Conservation (phyloP, 805 yeast species). For the Saccharomycopsis javanensis region DNA sequence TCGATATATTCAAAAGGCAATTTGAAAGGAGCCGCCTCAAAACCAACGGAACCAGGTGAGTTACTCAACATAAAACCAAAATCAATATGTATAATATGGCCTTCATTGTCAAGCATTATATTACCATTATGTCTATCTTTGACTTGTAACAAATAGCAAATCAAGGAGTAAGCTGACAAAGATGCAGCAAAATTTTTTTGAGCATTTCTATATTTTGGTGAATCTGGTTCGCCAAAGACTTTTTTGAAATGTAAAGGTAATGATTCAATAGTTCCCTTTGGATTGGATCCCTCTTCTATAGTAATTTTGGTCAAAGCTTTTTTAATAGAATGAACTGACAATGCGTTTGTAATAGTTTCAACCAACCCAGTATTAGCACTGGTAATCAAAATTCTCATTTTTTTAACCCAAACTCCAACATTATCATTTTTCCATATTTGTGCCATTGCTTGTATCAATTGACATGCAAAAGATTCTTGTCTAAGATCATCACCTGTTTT, state of each 20-base stretch:
- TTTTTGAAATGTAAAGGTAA: slow-evolving; percentile 69
- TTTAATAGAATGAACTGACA: slow-evolving; percentile 89
- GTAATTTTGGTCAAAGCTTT: slow-evolving; percentile 79
- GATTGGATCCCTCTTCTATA: slow-evolving; percentile 54
- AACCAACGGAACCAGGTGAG: slow-evolving; percentile 94
- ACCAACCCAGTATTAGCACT: slow-evolving; percentile 87
- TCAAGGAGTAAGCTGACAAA: slow-evolving; percentile 83
- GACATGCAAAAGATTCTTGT: slow-evolving; percentile 97
- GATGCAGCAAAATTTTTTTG: slow-evolving; percentile 80
- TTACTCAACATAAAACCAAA: slow-evolving; percentile 89
- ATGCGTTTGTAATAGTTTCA: slow-evolving; percentile 91
- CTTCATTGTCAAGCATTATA: slow-evolving; percentile 92
- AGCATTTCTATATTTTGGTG: slow-evolving; percentile 55
- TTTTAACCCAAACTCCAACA: slow-evolving; percentile 81
- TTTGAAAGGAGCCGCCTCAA: slow-evolving; percentile 96
- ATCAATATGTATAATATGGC: slow-evolving; percentile 91
- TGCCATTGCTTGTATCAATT: slow-evolving; percentile 78
- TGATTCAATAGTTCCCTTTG: slow-evolving; percentile 61
- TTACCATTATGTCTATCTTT: slow-evolving; percentile 97
- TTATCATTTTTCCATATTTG: slow-evolving; percentile 67
- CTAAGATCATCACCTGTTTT: slow-evolving; percentile 93
- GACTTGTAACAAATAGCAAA: slow-evolving; percentile 82
- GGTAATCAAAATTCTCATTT: slow-evolving; percentile 86
- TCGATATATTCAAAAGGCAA: slow-evolving; percentile 85
- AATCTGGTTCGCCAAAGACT: slow-evolving; percentile 58